phyloP scores from a whole-genome alignment of 345 rosid genomes.

The Aethionema arabicum region DNA sequence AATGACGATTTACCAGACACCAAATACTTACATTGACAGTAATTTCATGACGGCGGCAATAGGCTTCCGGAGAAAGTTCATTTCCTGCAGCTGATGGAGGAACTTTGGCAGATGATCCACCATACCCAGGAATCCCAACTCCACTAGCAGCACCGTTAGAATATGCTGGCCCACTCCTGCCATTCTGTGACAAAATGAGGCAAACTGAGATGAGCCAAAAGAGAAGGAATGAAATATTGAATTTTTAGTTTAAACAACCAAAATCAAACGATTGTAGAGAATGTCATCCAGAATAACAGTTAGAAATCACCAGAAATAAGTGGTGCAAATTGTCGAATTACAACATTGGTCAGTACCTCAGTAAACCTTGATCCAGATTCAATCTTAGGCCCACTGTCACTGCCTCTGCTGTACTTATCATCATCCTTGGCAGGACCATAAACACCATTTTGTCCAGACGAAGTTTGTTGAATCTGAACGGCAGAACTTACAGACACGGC shows the following conservation, averaged over 20 bases:
- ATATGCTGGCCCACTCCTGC: conserved; percentile 39
- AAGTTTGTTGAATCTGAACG: conserved; percentile 55
- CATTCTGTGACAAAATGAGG: conserved; percentile 17
- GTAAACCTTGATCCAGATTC: conserved; percentile 43
- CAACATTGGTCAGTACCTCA: conserved; percentile 47
- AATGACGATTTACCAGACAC: background rate
- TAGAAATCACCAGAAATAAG: background rate
- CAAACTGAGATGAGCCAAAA: background rate
- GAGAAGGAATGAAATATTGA: background rate
- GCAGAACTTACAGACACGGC: conserved; percentile 58
- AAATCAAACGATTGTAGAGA: background rate
- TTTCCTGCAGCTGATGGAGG: conserved; percentile 42
- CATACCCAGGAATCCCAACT: conserved; percentile 38
- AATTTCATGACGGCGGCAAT: conserved; percentile 79
- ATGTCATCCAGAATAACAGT: background rate
- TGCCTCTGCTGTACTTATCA: conserved; percentile 47
- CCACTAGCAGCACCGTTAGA: conserved; percentile 48
- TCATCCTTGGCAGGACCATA: conserved; percentile 51
- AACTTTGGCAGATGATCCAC: conserved; percentile 43
- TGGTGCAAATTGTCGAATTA: background rate
- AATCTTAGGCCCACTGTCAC: conserved; percentile 36
- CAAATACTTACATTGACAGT: conserved; percentile 63
- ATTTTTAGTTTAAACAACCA: background rate
- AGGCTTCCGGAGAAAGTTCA: conserved; percentile 62
- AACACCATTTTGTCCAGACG: conserved; percentile 37